A percentile compares a stretch with the other conserved stretches of the same genome.
Evolutionary conservation across 176 grass and related monocot species (phyloP).

Genomic region (Leersia perrieri): DNA sequence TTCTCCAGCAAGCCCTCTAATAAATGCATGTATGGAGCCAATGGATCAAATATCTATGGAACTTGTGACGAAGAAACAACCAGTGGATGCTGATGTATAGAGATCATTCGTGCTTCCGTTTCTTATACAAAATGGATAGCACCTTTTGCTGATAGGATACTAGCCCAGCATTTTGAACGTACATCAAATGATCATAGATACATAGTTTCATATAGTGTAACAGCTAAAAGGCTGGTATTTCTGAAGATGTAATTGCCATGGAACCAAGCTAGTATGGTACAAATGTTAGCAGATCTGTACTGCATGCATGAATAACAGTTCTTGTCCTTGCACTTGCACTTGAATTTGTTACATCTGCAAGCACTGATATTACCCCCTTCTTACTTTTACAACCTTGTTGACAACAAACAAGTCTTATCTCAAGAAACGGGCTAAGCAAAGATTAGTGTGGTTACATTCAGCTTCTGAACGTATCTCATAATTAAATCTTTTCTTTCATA

Average conservation of each 20-base stretch:
- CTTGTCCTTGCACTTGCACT: background rate
- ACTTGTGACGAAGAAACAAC: background rate
- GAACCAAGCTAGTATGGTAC: background rate
- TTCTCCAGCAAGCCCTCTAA: background rate
- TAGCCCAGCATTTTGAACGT: background rate
- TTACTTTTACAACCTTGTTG: background rate
- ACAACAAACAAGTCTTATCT: background rate
- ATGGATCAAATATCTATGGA: background rate
- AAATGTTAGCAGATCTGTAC: background rate
- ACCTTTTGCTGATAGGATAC: background rate
- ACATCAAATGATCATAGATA: background rate
- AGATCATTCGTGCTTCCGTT: background rate
- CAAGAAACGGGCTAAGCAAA: background rate
- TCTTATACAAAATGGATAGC: background rate
- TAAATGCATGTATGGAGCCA: constrained; percentile 4
- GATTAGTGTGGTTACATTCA: background rate
- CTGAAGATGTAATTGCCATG: background rate
- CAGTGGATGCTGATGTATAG: constrained; percentile 4
- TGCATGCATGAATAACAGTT: too few relatives aligned
- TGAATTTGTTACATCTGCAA: background rate
- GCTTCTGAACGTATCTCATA: background rate
- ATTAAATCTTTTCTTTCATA: background rate
- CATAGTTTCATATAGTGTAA: background rate
- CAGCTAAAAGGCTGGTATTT: background rate
- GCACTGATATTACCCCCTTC: background rate